These are phyloP conservation scores for Gloeostereum incarnatum DNA, from an alignment of 768 basidiomycete genomes.

Conservation along the genomic window DNA sequence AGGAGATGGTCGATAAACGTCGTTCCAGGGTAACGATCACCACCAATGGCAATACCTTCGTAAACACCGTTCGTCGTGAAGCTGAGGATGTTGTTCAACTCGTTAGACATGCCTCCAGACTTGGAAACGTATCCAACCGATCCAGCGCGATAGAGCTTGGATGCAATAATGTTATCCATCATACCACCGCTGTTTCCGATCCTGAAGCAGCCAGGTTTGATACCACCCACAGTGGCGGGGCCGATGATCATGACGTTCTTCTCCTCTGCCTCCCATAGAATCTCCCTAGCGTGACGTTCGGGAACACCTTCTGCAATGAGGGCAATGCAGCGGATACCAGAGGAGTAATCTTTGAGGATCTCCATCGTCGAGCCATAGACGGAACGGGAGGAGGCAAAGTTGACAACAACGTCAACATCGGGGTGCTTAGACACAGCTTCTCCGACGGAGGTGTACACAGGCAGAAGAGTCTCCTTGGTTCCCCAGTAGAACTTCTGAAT, in stretches of 20 bases:
- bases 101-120: conserved; percentile 99
- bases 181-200: conserved; percentile 99
- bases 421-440: conserved; percentile 93
- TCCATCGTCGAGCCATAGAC: conserved; percentile 95
- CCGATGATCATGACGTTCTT: conserved; percentile 82
- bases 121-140: conserved; percentile 99
- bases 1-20: conserved; percentile 99
- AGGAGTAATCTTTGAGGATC: conserved; percentile 49
- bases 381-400: conserved; percentile 91
- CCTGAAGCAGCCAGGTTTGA: conserved; percentile 99
- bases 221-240: conserved; percentile 97
- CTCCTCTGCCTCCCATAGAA: conserved; percentile 79
- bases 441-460: conserved; percentile 40
- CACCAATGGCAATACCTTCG: conserved; percentile 99
- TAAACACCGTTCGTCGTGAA: conserved; percentile 96
- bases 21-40: conserved; percentile 96
- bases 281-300: conserved; percentile 93
- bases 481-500: conserved; percentile 99
- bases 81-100: conserved; percentile 98
- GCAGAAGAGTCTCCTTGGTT: conserved; percentile 96
- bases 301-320: conserved; percentile 99
- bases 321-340: conserved; percentile 58
- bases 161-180: conserved; percentile 99
- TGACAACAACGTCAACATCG: conserved; percentile 95
- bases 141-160: conserved; percentile 96